Conservation (phyloP, 345 rosid species). For the Arabidopsis suecica region DNA sequence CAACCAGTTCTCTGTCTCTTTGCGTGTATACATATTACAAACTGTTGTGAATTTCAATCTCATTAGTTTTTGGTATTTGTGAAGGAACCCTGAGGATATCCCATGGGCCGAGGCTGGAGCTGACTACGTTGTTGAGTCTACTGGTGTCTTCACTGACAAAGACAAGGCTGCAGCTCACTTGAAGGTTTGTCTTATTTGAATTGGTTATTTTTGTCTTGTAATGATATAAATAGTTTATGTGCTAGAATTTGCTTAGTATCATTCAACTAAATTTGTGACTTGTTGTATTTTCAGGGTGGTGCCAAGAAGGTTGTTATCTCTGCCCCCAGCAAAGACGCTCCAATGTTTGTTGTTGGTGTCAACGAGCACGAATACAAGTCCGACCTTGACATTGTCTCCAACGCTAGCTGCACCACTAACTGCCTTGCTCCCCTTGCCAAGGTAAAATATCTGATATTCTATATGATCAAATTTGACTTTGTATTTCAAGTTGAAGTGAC, state of each 20-base stretch:
- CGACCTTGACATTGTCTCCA: conserved; percentile 75
- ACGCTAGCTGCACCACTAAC: conserved; percentile 98
- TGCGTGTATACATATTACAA: neutral
- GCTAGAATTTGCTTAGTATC: neutral
- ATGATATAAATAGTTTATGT: neutral
- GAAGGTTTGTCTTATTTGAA: conserved; percentile 57
- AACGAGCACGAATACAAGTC: conserved; percentile 90
- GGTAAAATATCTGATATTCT: conserved; percentile 39
- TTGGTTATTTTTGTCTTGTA: neutral
- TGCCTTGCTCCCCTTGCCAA: conserved; percentile 97
- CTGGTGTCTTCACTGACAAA: conserved; percentile 95
- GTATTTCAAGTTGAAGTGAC: neutral
- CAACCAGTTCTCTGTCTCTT: neutral
- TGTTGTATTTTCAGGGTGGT: conserved; percentile 66
- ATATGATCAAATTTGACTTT: neutral
- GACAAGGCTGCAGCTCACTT: conserved; percentile 95
- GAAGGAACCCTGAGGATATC: conserved; percentile 92
- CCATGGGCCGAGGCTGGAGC: conserved; percentile 88
- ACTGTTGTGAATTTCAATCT: neutral
- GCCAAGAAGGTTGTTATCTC: conserved; percentile 96
- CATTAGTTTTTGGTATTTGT: neutral
- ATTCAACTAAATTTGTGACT: conserved; percentile 2
- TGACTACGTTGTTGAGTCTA: conserved; percentile 81
- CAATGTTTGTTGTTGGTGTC: conserved; percentile 96
- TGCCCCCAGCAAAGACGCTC: conserved; percentile 94